phyloP scores from a whole-genome alignment of 768 basidiomycete species.

The Tylopilus felleus region DNA sequence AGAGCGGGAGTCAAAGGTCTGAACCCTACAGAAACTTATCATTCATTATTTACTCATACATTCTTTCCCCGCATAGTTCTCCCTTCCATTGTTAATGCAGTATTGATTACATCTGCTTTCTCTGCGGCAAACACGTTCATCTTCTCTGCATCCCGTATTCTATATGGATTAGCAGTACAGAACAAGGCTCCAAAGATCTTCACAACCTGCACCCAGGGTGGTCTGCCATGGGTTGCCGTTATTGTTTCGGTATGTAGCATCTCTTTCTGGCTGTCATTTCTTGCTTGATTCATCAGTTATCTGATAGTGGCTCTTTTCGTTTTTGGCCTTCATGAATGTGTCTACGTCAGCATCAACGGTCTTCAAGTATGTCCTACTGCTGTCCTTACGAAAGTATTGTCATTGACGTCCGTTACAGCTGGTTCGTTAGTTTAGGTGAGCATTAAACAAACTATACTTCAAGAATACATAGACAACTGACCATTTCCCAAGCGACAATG shows the following conservation, averaged over 20 bases:
- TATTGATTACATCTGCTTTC: constrained; percentile 68
- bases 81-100: constrained; percentile 70
- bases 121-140: constrained; percentile 64
- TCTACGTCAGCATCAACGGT: constrained; percentile 47
- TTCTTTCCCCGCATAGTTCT: constrained; percentile 38
- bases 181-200: constrained; percentile 52
- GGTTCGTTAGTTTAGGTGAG: constrained; percentile 64
- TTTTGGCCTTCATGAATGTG: constrained; percentile 64
- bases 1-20: constrained; percentile 65
- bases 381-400: constrained; percentile 4
- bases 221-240: constrained; percentile 45
- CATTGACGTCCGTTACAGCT: constrained; percentile 38
- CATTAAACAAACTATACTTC: not conserved
- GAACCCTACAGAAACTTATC: not conserved
- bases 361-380: constrained; percentile 18
- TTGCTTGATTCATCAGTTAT: not conserved
- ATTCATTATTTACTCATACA: constrained; percentile 4
- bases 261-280: constrained; percentile 5
- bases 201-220: constrained; percentile 41
- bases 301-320: constrained; percentile 38
- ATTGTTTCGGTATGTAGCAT: constrained; percentile 22
- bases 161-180: constrained; percentile 45
- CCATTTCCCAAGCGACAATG: constrained; percentile 39
- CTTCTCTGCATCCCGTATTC: constrained; percentile 37
- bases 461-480: not conserved